Evolutionary conservation across 1,284 basidiomycete genomes (phyloP).

Genomic region (Cutaneotrichosporon cyanovorans): DNA sequence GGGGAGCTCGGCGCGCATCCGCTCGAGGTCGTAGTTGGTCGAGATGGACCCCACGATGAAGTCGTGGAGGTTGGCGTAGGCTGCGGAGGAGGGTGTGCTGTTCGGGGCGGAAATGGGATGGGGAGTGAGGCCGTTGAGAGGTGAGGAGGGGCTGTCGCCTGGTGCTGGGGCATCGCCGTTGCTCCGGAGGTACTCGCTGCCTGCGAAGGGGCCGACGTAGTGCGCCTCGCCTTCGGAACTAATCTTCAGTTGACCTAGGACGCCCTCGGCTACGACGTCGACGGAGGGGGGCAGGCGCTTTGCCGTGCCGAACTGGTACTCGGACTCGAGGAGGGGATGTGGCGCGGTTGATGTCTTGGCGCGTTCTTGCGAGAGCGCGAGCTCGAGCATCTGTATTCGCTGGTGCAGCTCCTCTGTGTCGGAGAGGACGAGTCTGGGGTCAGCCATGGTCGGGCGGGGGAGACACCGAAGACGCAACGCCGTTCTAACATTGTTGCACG

Average conservation of each 20-base stretch:
- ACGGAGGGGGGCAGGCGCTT: constrained; percentile 1
- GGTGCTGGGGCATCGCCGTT: constrained; percentile 13
- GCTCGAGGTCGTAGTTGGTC: neutral
- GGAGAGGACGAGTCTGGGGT: constrained; percentile 36
- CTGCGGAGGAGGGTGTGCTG: neutral
- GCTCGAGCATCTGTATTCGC: constrained; percentile 37
- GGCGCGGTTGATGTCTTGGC: constrained; percentile 18
- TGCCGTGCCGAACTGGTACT: constrained; percentile 26
- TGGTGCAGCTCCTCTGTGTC: constrained; percentile 41
- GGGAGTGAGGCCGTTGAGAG: no score
- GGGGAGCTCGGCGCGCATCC: constrained; percentile 21
- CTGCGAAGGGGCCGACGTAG: constrained; percentile 36
- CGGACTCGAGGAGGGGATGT: constrained; percentile 30
- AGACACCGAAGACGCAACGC: neutral
- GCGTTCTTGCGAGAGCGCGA: constrained; percentile 31
- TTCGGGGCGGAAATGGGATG: no score
- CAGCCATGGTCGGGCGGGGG: neutral
- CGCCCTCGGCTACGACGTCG: constrained; percentile 26
- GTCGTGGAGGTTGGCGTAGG: neutral
- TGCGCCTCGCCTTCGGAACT: constrained; percentile 27
- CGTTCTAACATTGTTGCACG: neutral
- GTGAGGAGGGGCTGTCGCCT: no score
- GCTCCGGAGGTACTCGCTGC: constrained; percentile 31
- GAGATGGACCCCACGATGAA: neutral
- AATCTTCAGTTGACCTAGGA: constrained; percentile 42